phyloP scores from a whole-genome alignment of 441 rosid species.

The Flueggea neowawraea region DNA sequence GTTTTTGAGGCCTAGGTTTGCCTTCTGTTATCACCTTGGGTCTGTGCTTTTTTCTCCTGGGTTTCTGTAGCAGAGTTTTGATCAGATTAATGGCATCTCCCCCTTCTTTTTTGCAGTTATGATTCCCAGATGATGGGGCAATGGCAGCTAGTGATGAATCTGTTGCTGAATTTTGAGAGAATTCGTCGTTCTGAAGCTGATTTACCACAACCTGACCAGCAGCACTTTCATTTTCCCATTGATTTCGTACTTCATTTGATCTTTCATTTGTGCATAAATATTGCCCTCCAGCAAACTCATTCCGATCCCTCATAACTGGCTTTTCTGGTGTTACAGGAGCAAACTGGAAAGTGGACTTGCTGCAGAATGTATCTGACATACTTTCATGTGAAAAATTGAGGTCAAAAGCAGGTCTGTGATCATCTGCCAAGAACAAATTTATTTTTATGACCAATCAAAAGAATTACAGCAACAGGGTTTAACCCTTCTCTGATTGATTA shows the following conservation, averaged over 20 bases:
- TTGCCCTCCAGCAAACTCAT: slow-evolving; percentile 19
- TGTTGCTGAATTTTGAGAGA: slow-evolving; percentile 13
- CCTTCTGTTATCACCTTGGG: slow-evolving; percentile 81
- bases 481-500: no score
- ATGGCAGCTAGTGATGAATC: slow-evolving; percentile 26
- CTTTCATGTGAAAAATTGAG: slow-evolving; percentile 27
- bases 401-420: slow-evolving; percentile 23
- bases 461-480: no score
- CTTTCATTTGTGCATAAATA: slow-evolving; percentile 14
- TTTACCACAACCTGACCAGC: slow-evolving; percentile 7
- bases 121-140: slow-evolving; percentile 25
- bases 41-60: slow-evolving; percentile 75
- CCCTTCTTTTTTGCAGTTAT: slow-evolving; percentile 28
- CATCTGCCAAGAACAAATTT: slow-evolving; percentile 24
- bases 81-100: slow-evolving; percentile 36
- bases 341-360: slow-evolving; percentile 20
- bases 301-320: slow-evolving; percentile 17
- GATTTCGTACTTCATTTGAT: slow-evolving; percentile 19
- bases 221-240: slow-evolving; percentile 19
- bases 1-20: slow-evolving; percentile 35
- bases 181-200: slow-evolving; percentile 14
- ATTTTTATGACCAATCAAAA: no score
- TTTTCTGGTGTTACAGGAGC: slow-evolving; percentile 61
- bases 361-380: slow-evolving; percentile 22
- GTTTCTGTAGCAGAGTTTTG: slow-evolving; percentile 76